Evolutionary conservation across 495 filamentous ascomycete genomes (phyloP).

Genomic region (Trichoderma asperelloides): DNA sequence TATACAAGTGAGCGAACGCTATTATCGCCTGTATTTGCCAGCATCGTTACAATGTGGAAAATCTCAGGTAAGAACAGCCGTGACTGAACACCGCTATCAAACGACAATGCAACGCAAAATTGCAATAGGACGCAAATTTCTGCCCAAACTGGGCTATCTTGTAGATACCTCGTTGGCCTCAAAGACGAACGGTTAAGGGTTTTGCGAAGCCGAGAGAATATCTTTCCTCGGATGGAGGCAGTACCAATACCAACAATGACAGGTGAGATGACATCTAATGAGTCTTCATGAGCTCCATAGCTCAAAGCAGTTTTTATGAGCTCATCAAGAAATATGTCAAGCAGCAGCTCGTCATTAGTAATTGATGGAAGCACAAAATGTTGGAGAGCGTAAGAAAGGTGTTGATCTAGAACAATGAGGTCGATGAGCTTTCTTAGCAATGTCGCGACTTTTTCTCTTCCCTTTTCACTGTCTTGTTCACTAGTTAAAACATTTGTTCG

Average conservation of each 20-base stretch:
- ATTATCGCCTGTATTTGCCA: constrained; percentile 50
- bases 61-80: constrained; percentile 57
- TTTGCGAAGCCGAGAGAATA: constrained; percentile 53
- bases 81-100: constrained; percentile 53
- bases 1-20: constrained; percentile 48
- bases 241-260: constrained; percentile 52
- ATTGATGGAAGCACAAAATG: constrained; percentile 54
- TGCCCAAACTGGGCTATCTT: constrained; percentile 54
- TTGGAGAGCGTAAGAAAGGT: constrained; percentile 47
- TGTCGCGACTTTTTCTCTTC: constrained; percentile 48
- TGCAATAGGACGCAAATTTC: constrained; percentile 56
- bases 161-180: constrained; percentile 49
- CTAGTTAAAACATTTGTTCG: constrained; percentile 45
- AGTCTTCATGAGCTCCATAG: constrained; percentile 46
- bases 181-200: constrained; percentile 54
- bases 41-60: constrained; percentile 59
- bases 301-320: constrained; percentile 49
- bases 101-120: constrained; percentile 54
- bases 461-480: constrained; percentile 51
- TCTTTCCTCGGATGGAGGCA: constrained; percentile 49
- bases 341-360: constrained; percentile 48
- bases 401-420: constrained; percentile 45
- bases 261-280: constrained; percentile 51
- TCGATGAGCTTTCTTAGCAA: constrained; percentile 58
- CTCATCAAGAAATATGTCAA: constrained; percentile 57